Evolutionary conservation across 2,329 filamentous ascomycete species (phyloP).

Genomic region (Trichoderma breve): DNA sequence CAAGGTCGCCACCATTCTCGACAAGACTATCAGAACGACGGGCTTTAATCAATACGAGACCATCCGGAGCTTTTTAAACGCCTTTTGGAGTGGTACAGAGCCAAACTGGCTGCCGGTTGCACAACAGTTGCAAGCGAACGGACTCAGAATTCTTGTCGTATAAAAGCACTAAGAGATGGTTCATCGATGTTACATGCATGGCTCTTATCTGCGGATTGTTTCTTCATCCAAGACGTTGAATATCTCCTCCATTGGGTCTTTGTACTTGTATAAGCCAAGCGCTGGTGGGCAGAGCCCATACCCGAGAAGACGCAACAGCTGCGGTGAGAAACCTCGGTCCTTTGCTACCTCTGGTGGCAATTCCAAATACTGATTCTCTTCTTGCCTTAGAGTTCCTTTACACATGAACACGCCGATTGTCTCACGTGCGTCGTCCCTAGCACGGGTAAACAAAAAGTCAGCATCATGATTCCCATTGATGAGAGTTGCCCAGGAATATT

Average conservation of each 20-base stretch:
- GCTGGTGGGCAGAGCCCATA: constrained; percentile 36
- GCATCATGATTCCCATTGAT: background rate
- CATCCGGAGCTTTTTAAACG: constrained; percentile 26
- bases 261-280: constrained; percentile 37
- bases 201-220: constrained; percentile 30
- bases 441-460: background rate
- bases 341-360: constrained; percentile 31
- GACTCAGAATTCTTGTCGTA: constrained; percentile 26
- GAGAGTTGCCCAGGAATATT: background rate
- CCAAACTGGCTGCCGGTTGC: constrained; percentile 31
- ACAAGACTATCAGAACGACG: constrained; percentile 23
- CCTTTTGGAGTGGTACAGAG: constrained; percentile 28
- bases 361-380: constrained; percentile 36
- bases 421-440: constrained; percentile 30
- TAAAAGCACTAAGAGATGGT: background rate
- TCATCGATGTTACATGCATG: background rate
- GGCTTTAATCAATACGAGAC: constrained; percentile 29
- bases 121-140: constrained; percentile 24
- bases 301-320: constrained; percentile 33
- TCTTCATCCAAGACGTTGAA: constrained; percentile 39
- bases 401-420: constrained; percentile 37
- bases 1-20: constrained; percentile 23
- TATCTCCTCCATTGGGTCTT: constrained; percentile 38
- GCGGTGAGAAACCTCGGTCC: constrained; percentile 32
- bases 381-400: constrained; percentile 34